A percentile compares a stretch with the other conserved stretches of the same genome.
Evolutionary conservation across 345 rosid species (phyloP).

Genomic region (Camelina neglecta): DNA sequence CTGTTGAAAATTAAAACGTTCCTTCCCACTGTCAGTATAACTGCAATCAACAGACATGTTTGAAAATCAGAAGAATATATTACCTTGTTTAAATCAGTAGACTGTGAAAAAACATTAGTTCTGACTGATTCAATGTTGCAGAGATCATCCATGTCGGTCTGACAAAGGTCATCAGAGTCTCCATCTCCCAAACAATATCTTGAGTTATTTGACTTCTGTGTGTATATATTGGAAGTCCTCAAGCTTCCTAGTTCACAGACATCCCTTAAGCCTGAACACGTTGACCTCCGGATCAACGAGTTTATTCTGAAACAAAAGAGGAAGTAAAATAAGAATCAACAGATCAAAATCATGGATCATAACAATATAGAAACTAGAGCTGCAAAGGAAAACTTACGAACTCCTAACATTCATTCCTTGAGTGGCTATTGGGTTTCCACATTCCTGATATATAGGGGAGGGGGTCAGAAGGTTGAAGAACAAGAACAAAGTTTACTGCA

Average conservation of each 20-base stretch:
- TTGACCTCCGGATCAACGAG: slow-evolving; percentile 61
- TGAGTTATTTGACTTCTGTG: slow-evolving; percentile 51
- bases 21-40: slow-evolving; percentile 25
- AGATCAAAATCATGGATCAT: slow-evolving; percentile 17
- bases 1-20: slow-evolving; percentile 45
- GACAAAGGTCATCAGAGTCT: slow-evolving; percentile 75
- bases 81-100: slow-evolving; percentile 76
- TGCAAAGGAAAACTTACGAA: slow-evolving; percentile 60
- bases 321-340: slow-evolving; percentile 18
- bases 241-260: slow-evolving; percentile 68
- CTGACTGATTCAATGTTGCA: slow-evolving; percentile 51
- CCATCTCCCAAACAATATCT: slow-evolving; percentile 53
- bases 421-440: slow-evolving; percentile 52
- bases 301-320: slow-evolving; percentile 51
- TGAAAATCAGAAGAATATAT: slow-evolving; percentile 29
- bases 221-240: slow-evolving; percentile 56
- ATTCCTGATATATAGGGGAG: slow-evolving; percentile 55
- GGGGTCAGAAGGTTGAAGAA: slow-evolving; percentile 34
- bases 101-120: slow-evolving; percentile 54
- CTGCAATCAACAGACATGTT: slow-evolving; percentile 12
- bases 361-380: slow-evolving; percentile 10
- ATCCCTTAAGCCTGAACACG: slow-evolving; percentile 76
- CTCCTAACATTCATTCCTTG: slow-evolving; percentile 54
- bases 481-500: slow-evolving; percentile 22
- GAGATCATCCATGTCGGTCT: slow-evolving; percentile 79